Conservation (phyloP, 139 green algal genomes). For the Dunaliella sp. region DNA sequence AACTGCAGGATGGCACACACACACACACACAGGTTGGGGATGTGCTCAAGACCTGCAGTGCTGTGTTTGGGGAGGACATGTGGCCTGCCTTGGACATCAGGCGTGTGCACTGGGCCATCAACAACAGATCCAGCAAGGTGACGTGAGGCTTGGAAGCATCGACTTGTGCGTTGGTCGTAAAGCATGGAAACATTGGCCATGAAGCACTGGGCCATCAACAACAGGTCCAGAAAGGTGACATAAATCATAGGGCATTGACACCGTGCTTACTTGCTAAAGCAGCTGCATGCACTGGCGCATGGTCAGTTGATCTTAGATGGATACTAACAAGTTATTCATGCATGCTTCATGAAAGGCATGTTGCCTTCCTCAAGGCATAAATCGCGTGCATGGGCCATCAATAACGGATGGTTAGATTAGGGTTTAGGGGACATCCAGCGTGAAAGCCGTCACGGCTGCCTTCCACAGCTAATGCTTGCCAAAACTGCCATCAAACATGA, state of each 20-base stretch:
- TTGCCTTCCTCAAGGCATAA: neutral
- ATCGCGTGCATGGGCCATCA: no score
- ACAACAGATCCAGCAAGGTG: constrained; percentile 52
- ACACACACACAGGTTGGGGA: constrained; percentile 69
- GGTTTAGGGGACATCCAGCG: neutral
- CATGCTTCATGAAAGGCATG: neutral
- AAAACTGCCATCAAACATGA: constrained; percentile 4
- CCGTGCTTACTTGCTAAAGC: no score
- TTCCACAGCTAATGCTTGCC: no score
- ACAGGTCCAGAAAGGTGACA: constrained; percentile 27
- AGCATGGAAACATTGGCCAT: no score
- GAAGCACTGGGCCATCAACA: constrained; percentile 53
- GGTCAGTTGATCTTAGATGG: neutral
- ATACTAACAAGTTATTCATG: neutral
- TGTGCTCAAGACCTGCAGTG: constrained; percentile 48
- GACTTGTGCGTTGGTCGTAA: no score
- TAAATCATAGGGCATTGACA: no score
- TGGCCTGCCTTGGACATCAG: constrained; percentile 47
- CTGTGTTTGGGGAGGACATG: constrained; percentile 60
- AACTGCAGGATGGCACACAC: no score
- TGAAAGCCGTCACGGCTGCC: neutral
- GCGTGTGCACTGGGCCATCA: constrained; percentile 57
- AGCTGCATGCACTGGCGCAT: neutral
- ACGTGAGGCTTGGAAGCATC: no score
- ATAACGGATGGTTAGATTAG: neutral